phyloP scores from a whole-genome alignment of 1,284 basidiomycete genomes.

The Ceratobasidium sp. region DNA sequence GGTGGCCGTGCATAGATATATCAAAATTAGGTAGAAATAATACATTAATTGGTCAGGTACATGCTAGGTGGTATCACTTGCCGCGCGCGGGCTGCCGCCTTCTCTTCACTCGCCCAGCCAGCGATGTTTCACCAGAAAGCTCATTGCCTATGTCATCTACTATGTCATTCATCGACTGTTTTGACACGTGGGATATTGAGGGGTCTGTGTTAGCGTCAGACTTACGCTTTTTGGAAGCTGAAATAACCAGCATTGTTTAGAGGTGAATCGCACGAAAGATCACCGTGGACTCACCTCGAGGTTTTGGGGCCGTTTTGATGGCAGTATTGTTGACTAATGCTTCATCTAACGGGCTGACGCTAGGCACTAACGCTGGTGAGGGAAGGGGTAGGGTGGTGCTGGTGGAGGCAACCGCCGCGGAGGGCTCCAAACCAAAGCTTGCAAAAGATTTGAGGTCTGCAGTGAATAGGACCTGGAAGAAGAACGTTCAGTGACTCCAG shows the following conservation, averaged over 20 bases:
- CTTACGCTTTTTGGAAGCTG: conserved; percentile 18
- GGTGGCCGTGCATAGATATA: no score
- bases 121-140: neutral
- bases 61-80: no score
- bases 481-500: conserved; percentile 14
- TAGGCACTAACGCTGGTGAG: conserved; percentile 4
- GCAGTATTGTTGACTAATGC: neutral
- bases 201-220: neutral
- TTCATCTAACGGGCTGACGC: conserved; percentile 26
- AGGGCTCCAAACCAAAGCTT: conserved; percentile 57
- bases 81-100: neutral
- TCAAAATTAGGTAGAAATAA: no score
- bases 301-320: neutral
- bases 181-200: neutral
- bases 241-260: neutral
- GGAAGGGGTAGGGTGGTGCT: conserved; percentile 16
- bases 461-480: conserved; percentile 61
- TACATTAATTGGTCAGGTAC: no score
- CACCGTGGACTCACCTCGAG: conserved; percentile 9
- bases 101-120: conserved; percentile 14
- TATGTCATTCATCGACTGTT: neutral
- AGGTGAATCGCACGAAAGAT: neutral
- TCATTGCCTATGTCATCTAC: no score
- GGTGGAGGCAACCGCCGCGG: conserved; percentile 40
- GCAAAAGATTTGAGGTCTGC: conserved; percentile 64